A percentile compares a stretch with the other conserved stretches of the same genome.
phyloP scores from a whole-genome alignment of 345 rosid genomes.

The Lumnitzera racemosa region DNA sequence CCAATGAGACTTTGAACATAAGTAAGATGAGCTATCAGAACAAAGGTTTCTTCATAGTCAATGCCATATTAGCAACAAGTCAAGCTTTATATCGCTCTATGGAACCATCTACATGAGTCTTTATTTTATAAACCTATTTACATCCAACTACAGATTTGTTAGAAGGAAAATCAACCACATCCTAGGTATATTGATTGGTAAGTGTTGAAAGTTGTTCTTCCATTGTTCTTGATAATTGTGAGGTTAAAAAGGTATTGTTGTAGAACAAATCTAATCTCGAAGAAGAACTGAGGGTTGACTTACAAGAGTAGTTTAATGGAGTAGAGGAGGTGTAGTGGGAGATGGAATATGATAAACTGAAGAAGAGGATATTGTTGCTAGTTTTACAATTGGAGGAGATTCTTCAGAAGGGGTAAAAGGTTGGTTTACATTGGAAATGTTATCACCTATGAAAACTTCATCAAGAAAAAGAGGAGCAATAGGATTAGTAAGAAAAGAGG shows the following conservation, averaged over 20 bases:
- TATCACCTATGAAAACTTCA: neutral
- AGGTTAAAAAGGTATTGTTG: neutral
- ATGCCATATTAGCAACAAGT: neutral
- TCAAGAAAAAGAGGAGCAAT: neutral
- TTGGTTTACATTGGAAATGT: no score
- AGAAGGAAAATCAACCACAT: no score
- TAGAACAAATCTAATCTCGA: neutral
- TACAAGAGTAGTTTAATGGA: no score
- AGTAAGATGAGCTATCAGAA: neutral
- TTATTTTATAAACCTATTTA: no score
- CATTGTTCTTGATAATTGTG: neutral
- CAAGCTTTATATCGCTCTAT: constrained; percentile 4
- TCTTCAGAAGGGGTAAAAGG: no score
- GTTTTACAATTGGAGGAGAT: no score
- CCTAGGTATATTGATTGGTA: neutral
- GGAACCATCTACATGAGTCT: neutral
- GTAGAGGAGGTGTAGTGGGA: no score
- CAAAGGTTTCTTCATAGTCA: constrained; percentile 7
- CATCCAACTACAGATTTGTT: no score
- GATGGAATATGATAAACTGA: no score
- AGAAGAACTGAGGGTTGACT: neutral
- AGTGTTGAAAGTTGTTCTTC: neutral
- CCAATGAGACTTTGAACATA: neutral
- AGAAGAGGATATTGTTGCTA: no score
- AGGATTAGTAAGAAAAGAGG: neutral